phyloP scores from a whole-genome alignment of 2,329 filamentous ascomycete species.

The Alternaria rosae region DNA sequence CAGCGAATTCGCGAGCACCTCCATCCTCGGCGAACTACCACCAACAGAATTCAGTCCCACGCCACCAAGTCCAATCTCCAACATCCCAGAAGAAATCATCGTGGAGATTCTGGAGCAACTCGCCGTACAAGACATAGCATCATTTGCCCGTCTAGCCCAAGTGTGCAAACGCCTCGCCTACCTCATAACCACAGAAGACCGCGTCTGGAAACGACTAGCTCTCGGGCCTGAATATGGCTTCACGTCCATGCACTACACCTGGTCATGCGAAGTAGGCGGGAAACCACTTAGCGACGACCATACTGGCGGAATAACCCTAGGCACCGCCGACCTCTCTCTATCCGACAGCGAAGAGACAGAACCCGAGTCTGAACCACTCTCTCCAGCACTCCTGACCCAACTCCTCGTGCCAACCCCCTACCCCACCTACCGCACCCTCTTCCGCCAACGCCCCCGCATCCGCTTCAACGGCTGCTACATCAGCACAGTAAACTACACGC shows the following conservation, averaged over 20 bases:
- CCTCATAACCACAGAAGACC: conserved; percentile 81
- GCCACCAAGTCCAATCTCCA: conserved; percentile 81
- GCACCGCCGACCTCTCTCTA: conserved; percentile 22
- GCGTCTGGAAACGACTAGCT: conserved; percentile 83
- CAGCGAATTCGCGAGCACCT: conserved; percentile 73
- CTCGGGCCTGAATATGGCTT: conserved; percentile 78
- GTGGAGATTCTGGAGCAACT: conserved; percentile 78
- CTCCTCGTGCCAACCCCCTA: conserved; percentile 48
- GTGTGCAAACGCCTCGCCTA: conserved; percentile 91
- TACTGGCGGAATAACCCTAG: conserved; percentile 41
- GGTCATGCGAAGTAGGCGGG: conserved; percentile 67
- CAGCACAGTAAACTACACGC: conserved; percentile 92
- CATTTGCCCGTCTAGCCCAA: conserved; percentile 75
- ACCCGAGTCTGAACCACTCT: conserved; percentile 6
- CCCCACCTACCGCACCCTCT: conserved; percentile 68
- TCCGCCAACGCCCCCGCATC: conserved; percentile 81
- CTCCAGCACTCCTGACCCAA: conserved; percentile 34
- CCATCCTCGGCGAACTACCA: conserved; percentile 72
- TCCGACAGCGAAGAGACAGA: conserved; percentile 25
- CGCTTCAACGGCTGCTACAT: conserved; percentile 98
- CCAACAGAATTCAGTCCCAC: conserved; percentile 73
- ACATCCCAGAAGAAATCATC: conserved; percentile 83
- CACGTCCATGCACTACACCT: conserved; percentile 81
- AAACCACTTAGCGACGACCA: conserved; percentile 49
- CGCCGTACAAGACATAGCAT: conserved; percentile 76